These are phyloP conservation scores for Aspergillus pseudoglaucus DNA, from an alignment of 2,329 filamentous ascomycete species.

Conservation along the genomic window DNA sequence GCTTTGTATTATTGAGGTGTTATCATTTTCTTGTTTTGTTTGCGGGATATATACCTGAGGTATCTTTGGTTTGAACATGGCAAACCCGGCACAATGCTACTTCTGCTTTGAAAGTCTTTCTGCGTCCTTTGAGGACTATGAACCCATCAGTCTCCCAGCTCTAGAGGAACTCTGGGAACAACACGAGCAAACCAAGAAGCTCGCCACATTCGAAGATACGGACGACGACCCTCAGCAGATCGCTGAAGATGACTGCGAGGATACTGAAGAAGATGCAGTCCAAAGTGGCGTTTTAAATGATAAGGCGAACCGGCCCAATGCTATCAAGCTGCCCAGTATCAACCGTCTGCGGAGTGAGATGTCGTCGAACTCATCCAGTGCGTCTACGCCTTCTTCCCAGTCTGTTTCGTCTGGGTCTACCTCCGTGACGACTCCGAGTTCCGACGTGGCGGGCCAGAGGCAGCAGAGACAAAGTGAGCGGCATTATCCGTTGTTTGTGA, in stretches of 20 bases:
- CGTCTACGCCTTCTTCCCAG: slow-evolving; percentile 38
- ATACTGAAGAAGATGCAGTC: slow-evolving; percentile 13
- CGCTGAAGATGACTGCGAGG: slow-evolving; percentile 23
- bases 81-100: slow-evolving; percentile 75
- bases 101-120: slow-evolving; percentile 86
- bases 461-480: slow-evolving; percentile 29
- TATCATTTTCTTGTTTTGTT: background rate
- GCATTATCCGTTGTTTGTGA: slow-evolving; percentile 79
- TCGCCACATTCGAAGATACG: slow-evolving; percentile 26
- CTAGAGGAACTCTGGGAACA: slow-evolving; percentile 64
- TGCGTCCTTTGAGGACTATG: slow-evolving; percentile 65
- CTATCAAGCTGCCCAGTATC: slow-evolving; percentile 26
- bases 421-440: slow-evolving; percentile 40
- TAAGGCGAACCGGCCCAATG: slow-evolving; percentile 12
- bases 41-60: background rate
- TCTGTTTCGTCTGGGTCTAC: slow-evolving; percentile 38
- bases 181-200: slow-evolving; percentile 39
- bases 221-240: slow-evolving; percentile 8
- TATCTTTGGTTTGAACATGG: slow-evolving; percentile 52
- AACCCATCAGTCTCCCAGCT: slow-evolving; percentile 59
- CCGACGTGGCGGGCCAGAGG: slow-evolving; percentile 10
- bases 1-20: background rate
- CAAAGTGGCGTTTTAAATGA: slow-evolving; percentile 5
- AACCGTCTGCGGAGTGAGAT: slow-evolving; percentile 28
- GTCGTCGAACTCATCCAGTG: slow-evolving; percentile 34